phyloP scores from a whole-genome alignment of 345 rosid genomes.

The Corchorus capsularis region DNA sequence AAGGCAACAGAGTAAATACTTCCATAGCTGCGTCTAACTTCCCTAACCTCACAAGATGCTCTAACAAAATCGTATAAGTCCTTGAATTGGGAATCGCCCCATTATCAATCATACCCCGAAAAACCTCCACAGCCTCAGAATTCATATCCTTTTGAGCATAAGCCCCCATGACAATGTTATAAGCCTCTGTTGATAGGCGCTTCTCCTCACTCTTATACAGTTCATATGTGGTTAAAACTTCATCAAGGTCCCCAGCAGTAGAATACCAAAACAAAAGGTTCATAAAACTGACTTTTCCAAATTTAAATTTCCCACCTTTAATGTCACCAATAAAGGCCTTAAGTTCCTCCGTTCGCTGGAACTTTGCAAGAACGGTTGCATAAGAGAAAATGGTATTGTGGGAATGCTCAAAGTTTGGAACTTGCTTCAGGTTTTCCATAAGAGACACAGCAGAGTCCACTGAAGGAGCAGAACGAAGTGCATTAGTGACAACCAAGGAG shows the following conservation, averaged over 20 bases:
- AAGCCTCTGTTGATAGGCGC: conserved; percentile 62
- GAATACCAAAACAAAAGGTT: conserved; percentile 70
- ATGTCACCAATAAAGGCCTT: conserved; percentile 49
- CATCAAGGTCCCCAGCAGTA: conserved; percentile 50
- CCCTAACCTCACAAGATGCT: conserved; percentile 62
- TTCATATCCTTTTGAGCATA: conserved; percentile 45
- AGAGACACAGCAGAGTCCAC: conserved; percentile 63
- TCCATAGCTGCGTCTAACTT: conserved; percentile 66
- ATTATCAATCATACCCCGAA: conserved; percentile 55
- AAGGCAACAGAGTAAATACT: conserved; percentile 61
- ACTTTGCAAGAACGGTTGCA: conserved; percentile 76
- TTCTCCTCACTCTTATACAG: conserved; percentile 47
- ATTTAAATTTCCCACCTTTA: conserved; percentile 46
- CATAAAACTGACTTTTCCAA: conserved; percentile 62
- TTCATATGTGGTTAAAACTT: conserved; percentile 63
- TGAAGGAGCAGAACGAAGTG: conserved; percentile 74
- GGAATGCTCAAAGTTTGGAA: conserved; percentile 42
- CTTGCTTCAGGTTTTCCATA: conserved; percentile 40
- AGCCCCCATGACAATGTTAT: conserved; percentile 63
- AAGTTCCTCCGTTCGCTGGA: conserved; percentile 47
- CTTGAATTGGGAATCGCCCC: conserved; percentile 86
- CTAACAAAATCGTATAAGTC: conserved; percentile 73
- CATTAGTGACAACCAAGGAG: conserved; percentile 65
- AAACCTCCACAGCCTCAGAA: conserved; percentile 52
- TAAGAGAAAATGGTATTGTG: conserved; percentile 60